These are phyloP conservation scores for Microascus cirrosus DNA, from an alignment of 2,329 filamentous ascomycete genomes.

Conservation along the genomic window DNA sequence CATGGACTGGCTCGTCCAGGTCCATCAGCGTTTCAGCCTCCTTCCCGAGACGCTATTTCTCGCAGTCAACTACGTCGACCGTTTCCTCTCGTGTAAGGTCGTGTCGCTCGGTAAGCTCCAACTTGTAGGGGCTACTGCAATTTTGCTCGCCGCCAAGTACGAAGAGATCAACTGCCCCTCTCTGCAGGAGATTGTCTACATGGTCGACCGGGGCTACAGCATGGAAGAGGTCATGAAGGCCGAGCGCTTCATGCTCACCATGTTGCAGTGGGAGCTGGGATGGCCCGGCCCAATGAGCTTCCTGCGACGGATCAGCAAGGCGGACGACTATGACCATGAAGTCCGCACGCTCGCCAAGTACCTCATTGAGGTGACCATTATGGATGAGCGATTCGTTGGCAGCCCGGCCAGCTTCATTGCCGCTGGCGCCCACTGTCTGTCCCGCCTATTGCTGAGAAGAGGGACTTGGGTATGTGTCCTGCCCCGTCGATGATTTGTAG, in stretches of 20 bases:
- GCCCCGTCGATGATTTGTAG: neutral
- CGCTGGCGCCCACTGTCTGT: constrained; percentile 85
- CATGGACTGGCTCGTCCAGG: constrained; percentile 97
- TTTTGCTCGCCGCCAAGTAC: constrained; percentile 94
- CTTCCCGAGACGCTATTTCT: constrained; percentile 93
- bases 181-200: constrained; percentile 90
- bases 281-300: constrained; percentile 99
- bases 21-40: constrained; percentile 82
- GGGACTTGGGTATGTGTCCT: constrained; percentile 72
- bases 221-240: constrained; percentile 92
- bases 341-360: constrained; percentile 95
- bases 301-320: constrained; percentile 91
- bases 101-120: constrained; percentile 93
- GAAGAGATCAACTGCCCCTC: constrained; percentile 98
- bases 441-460: constrained; percentile 79
- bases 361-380: constrained; percentile 90
- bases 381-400: constrained; percentile 95
- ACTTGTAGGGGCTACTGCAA: constrained; percentile 87
- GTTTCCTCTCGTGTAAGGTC: constrained; percentile 88
- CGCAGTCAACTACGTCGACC: constrained; percentile 92
- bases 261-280: constrained; percentile 89
- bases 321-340: constrained; percentile 93
- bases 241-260: constrained; percentile 94
- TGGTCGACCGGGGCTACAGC: constrained; percentile 89
- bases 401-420: constrained; percentile 83